Evolutionary conservation across 495 filamentous ascomycete genomes (phyloP), one percentile per base, ranked within the genome.

Genomic region (Xylaria flabelliformis): DNA sequence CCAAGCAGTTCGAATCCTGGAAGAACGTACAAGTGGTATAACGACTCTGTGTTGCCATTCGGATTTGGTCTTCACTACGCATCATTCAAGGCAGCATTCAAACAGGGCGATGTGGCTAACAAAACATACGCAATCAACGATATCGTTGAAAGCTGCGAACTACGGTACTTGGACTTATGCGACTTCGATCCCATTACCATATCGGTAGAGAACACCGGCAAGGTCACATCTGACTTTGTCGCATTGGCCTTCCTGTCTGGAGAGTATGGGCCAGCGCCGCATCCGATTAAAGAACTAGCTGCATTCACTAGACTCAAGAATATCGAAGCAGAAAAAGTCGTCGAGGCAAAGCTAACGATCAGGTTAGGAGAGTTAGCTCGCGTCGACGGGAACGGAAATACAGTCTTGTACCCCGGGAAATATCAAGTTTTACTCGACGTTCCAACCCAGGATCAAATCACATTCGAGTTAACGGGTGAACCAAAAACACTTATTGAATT

Each of bases 391-490:
- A 74, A 71, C 5, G 91, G 91, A 1, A 87, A 91, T 74, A 83
- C 82, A 29, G 80, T 91, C 26, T 67, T 94, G 46, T 93, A 91
- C 75, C 91, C 91, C 0, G 91, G 91, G 2, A 82, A 78, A 0
- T 93, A 94, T 76, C 84, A 82, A 24, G 34, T 93, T 71, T 77
- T 85, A 36, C 71, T 93, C 63, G 91, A 93, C 73, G 79, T 80
- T 69, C 80, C 80, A 50, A 74, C 79, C 5, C 74, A 81, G 55
- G 78, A 76, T 32, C 78, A 70, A 41, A 70, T 76, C 36, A 80
- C 72, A 21, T 87, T 89, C 63, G 79, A 75, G 61, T 74, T 90
- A 72, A 81, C 75, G 8, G 88, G 87, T 1, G 72, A 84, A 12
- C 73, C 73, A 1, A 56, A 64, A 6, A 42, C 64, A 21, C 74